A percentile compares a stretch with the other conserved stretches of the same genome.
Evolutionary conservation across 805 yeast genomes (phyloP).

Genomic region (Wickerhamomyces tratensis): DNA sequence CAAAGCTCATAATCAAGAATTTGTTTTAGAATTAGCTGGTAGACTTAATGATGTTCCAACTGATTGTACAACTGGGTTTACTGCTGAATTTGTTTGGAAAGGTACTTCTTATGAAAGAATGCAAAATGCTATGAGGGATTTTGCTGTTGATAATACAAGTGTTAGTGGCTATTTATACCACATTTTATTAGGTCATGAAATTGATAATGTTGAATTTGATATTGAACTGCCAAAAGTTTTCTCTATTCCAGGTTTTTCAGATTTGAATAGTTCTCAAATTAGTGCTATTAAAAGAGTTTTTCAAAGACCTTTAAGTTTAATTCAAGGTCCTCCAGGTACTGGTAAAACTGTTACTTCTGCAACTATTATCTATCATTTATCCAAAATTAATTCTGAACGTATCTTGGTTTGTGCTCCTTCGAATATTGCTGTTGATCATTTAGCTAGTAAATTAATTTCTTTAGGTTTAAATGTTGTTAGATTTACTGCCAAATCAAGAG

Average conservation of each 20-base stretch:
- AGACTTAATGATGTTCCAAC: conserved; percentile 27
- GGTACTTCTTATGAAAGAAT: conserved; percentile 75
- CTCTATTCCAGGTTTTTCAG: conserved; percentile 57
- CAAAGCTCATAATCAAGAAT: conserved; percentile 51
- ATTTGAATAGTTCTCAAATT: conserved; percentile 68
- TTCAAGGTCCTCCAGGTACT: conserved; percentile 96
- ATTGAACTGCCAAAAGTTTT: conserved; percentile 50
- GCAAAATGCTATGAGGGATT: conserved; percentile 65
- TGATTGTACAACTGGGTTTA: conserved; percentile 52
- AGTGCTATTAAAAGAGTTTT: conserved; percentile 67
- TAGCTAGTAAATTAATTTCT: conserved; percentile 61
- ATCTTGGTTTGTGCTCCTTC: conserved; percentile 92
- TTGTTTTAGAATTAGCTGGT: conserved; percentile 53
- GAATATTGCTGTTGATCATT: conserved; percentile 89
- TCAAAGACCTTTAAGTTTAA: conserved; percentile 64
- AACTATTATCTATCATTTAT: conserved; percentile 70
- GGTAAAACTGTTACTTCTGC: conserved; percentile 95
- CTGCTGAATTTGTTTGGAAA: conserved; percentile 86
- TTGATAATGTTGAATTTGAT: conserved; percentile 51
- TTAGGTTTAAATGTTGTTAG: conserved; percentile 74
- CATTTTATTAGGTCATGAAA: conserved; percentile 72
- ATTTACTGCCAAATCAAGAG: conserved; percentile 66
- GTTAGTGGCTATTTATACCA: conserved; percentile 71
- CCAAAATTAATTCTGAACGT: conserved; percentile 48
- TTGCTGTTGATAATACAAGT: conserved; percentile 62